Evolutionary conservation across 2,329 filamentous ascomycete genomes (phyloP), one percentile per base, ranked within the genome.

Genomic region (Madurella fahalii): DNA sequence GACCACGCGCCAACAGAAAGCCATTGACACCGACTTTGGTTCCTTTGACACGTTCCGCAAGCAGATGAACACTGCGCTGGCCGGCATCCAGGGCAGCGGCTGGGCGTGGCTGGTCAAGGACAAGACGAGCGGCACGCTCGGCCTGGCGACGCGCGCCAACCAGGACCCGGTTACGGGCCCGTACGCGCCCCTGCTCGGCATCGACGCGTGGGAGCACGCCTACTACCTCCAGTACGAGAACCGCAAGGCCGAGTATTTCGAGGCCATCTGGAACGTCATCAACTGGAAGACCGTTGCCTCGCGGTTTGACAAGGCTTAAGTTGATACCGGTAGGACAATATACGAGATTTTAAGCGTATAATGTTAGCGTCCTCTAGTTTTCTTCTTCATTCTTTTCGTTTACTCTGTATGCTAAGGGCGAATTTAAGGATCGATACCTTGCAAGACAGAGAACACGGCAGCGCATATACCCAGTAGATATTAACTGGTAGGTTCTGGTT

Each of bases 211-310:
- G 91, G 91, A 96, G 80, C 91, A 96, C 75, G 91, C 91, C 50
- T 95, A 95, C 79, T 95, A 95, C 76, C 80, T 96, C 59, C 90
- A 96, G 78, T 96, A 96, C 77, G 83, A 96, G 83, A 96, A 96
- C 81, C 86, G 90, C 74, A 96, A 96, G 84, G 91, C 87, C 54
- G 91, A 96, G 77, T 96, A 96, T 80, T 96, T 96, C 74, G 82
- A 82, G 66, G 90, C 90, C 56, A 87, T 96, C 71, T 96, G 92
- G 92, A 89, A 95, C 64, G 91, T 96, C 47, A 78, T 96, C 72
- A 96, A 96, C 84, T 96, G 92, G 92, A 90, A 91, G 82, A 83
- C 87, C 32, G 92, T 90, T 43, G 85, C 89, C 71, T 84, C 86
- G 79, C 83, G 90, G 61, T 90, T 90, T 68, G 74, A 76, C 63